phyloP scores from a whole-genome alignment of 441 rosid species.

The Cnidoscolus chayamansa region DNA sequence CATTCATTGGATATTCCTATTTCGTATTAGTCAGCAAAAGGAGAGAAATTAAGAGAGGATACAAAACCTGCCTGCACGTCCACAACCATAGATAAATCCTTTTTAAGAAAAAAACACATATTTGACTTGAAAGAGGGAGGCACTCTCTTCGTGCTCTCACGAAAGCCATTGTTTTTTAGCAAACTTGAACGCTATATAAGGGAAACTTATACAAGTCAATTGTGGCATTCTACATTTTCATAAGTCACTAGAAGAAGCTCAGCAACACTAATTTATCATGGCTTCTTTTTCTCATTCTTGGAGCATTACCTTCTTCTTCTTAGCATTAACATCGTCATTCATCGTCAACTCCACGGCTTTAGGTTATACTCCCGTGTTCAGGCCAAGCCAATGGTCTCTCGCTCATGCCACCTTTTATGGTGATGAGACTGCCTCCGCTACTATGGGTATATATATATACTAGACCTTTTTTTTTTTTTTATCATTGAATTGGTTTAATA shows the following conservation, averaged over 20 bases:
- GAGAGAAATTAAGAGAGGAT: not conserved
- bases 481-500: not conserved
- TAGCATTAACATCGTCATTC: conserved; percentile 27
- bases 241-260: not conserved
- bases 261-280: conserved; percentile 25
- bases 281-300: conserved; percentile 35
- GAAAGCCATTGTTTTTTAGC: conserved; percentile 27
- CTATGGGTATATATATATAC: conserved; percentile 53
- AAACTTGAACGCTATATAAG: conserved; percentile 27
- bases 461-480: not conserved
- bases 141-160: conserved; percentile 48
- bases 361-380: conserved; percentile 28
- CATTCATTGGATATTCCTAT: not conserved
- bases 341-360: conserved; percentile 27
- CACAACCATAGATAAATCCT: conserved; percentile 8
- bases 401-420: conserved; percentile 92
- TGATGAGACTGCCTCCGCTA: conserved; percentile 65
- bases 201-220: conserved; percentile 23
- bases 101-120: not conserved
- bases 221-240: conserved; percentile 9
- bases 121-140: conserved; percentile 22
- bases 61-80: conserved; percentile 64
- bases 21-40: not conserved
- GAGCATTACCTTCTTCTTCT: conserved; percentile 33
- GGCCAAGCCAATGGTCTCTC: conserved; percentile 49